Base-by-base conservation (phyloP, 1,284 basidiomycete species). In the Dichomitus squalens region DNA sequence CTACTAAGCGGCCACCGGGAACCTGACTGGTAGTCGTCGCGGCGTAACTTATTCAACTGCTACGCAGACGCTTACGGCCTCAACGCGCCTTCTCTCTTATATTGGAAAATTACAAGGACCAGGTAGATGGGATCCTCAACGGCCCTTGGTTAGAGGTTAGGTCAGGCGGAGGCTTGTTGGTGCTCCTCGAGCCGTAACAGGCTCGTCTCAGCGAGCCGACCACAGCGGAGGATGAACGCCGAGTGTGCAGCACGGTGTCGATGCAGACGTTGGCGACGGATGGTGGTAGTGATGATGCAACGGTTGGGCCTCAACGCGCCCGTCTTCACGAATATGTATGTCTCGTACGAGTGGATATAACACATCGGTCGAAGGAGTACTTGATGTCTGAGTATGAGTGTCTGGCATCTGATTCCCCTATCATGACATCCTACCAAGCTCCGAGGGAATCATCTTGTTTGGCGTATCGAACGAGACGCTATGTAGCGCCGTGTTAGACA, bases 41-140 rank as follows among this genome's bases (percentile, higher is more conserved):
- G 46, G 50, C 61, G 60, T 61, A 52, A 55, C 43, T 39, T 57
- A 57, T 57, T 38, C 44, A 29, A 52, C 46, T 43, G 51, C 41
- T 57, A 49, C 58, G 58, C 60, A 65, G 59, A 63, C 63, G 59
- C 55, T 63, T 75, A 79, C 75, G 88, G 87, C 88, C 88, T 90
- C 70, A 72, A 72, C 70, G 68, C 64, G 69, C 70, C 70, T 65
- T 61, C 61, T 65, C 60, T 47, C 21, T 44, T 21, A 33, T 33
- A 31, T 47, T 16, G 29, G 52, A 53, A 57, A 63, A 60, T 18
- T 21, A n/a, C 44, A 63, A 58, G 61, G 58, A 58, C 66, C 68
- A 56, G 57, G 58, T 55, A 60, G 57, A 67, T 62, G 66, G 68
- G 69, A 72, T 69, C 67, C 64, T 72, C 70, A 72, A 72, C 70